A percentile compares a stretch with the other conserved stretches of the same genome.
phyloP scores from a whole-genome alignment of 1,139 yeast species.

The Chernovozyma aurita region DNA sequence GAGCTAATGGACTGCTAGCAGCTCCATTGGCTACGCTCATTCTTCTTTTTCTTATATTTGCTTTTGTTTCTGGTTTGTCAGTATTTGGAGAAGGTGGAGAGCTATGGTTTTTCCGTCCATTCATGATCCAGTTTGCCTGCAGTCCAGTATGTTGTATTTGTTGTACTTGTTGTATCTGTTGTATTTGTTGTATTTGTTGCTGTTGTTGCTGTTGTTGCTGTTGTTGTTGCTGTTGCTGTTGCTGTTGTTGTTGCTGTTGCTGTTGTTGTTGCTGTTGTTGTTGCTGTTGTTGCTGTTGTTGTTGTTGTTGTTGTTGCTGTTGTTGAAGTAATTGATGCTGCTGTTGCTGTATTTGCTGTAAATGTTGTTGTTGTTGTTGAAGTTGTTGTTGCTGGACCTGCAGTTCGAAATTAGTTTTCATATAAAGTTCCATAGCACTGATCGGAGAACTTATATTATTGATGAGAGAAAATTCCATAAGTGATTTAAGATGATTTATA shows the following conservation, averaged over 20 bases:
- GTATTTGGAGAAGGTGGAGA: constrained; percentile 2
- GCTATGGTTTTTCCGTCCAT: neutral
- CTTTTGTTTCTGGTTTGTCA: neutral
- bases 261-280: constrained; percentile 5
- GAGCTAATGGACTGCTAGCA: constrained; percentile 9
- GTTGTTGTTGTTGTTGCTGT: constrained; percentile 7
- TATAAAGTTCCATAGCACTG: constrained; percentile 52
- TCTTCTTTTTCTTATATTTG: neutral
- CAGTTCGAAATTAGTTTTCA: constrained; percentile 25
- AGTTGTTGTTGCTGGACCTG: constrained; percentile 8
- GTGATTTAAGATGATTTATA: constrained; percentile 62
- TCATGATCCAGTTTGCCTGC: constrained; percentile 16
- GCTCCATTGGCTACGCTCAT: constrained; percentile 7
- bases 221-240: constrained; percentile 15
- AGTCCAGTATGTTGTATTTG: constrained; percentile 5
- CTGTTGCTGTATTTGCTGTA: constrained; percentile 5
- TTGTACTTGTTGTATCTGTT: constrained; percentile 3
- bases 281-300: constrained; percentile 7
- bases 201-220: constrained; percentile 9
- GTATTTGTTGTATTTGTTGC: constrained; percentile 6
- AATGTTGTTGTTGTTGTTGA: constrained; percentile 6
- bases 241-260: constrained; percentile 5
- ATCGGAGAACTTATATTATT: constrained; percentile 50
- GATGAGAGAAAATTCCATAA: constrained; percentile 53
- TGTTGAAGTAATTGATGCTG: constrained; percentile 2